phyloP scores from a whole-genome alignment of 345 rosid species.

The Ceriops decandra region DNA sequence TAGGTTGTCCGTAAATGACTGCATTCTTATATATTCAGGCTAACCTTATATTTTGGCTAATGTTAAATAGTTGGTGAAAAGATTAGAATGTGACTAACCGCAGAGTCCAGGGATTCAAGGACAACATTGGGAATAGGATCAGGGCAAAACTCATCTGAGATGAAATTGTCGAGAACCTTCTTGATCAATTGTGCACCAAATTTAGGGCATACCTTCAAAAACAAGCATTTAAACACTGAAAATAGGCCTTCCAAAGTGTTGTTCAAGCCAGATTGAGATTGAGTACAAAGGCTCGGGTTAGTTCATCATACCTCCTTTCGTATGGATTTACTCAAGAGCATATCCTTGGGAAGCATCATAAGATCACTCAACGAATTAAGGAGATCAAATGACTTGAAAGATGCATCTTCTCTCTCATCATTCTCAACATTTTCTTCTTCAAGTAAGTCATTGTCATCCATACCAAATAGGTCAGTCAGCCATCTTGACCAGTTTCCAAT shows the following conservation, averaged over 20 bases:
- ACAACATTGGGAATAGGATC: slow-evolving; percentile 78
- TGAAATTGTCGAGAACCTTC: slow-evolving; percentile 66
- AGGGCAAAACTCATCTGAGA: slow-evolving; percentile 86
- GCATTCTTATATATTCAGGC: no score
- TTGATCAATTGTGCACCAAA: slow-evolving; percentile 74
- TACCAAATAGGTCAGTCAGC: slow-evolving; percentile 81
- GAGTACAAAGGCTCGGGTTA: background rate
- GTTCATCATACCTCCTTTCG: slow-evolving; percentile 66
- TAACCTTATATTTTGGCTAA: background rate
- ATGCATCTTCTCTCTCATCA: slow-evolving; percentile 38
- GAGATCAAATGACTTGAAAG: slow-evolving; percentile 73
- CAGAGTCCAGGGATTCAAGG: slow-evolving; percentile 66
- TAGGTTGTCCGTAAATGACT: no score
- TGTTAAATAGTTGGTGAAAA: background rate
- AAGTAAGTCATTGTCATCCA: slow-evolving; percentile 51
- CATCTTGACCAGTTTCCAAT: slow-evolving; percentile 98
- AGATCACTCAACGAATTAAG: slow-evolving; percentile 90
- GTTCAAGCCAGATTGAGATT: background rate
- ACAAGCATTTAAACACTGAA: slow-evolving; percentile 2
- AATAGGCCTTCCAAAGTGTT: slow-evolving; percentile 11
- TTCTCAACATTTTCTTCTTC: slow-evolving; percentile 40
- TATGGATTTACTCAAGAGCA: slow-evolving; percentile 63
- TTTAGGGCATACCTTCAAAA: slow-evolving; percentile 75
- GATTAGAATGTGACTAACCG: slow-evolving; percentile 45
- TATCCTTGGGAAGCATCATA: slow-evolving; percentile 98